Percentiles rank a stretch among this genome's conserved stretches.
Evolutionary conservation across 2,329 filamentous ascomycete species (phyloP).

Genomic region (Clonostachys sp.): DNA sequence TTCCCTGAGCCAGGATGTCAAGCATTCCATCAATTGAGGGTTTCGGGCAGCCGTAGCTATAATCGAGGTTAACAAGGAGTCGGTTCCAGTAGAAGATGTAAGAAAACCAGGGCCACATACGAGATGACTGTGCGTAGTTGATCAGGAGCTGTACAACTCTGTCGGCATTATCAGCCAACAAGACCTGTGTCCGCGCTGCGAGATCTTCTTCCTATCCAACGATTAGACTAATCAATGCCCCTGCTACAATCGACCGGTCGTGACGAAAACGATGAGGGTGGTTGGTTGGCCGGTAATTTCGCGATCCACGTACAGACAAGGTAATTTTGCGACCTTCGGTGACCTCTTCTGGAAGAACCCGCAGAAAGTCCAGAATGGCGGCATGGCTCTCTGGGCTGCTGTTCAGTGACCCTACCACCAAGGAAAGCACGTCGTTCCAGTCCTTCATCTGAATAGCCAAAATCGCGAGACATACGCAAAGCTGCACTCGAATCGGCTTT

Average conservation of each 20-base stretch:
- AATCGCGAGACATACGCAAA: slow-evolving; percentile 92
- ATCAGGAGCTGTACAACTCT: slow-evolving; percentile 84
- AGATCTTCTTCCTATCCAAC: slow-evolving; percentile 88
- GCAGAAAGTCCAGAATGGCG: slow-evolving; percentile 91
- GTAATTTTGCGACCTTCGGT: slow-evolving; percentile 99
- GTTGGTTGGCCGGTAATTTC: slow-evolving; percentile 35
- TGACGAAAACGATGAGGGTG: slow-evolving; percentile 23
- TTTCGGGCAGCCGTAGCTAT: slow-evolving; percentile 75
- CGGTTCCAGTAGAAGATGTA: neutral
- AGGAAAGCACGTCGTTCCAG: slow-evolving; percentile 89
- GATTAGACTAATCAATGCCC: slow-evolving; percentile 25
- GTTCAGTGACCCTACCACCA: slow-evolving; percentile 75
- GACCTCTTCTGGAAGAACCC: slow-evolving; percentile 96
- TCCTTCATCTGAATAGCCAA: slow-evolving; percentile 93
- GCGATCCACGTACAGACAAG: slow-evolving; percentile 87
- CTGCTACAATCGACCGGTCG: slow-evolving; percentile 27
- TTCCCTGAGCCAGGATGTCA: slow-evolving; percentile 94
- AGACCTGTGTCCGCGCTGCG: slow-evolving; percentile 75
- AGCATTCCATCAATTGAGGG: slow-evolving; percentile 87
- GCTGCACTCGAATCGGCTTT: slow-evolving; percentile 80
- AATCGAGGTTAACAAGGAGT: slow-evolving; percentile 9
- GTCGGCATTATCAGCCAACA: slow-evolving; percentile 85
- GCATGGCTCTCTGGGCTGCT: slow-evolving; percentile 74
- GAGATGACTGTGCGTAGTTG: slow-evolving; percentile 86
- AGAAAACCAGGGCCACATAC: slow-evolving; percentile 44